These are phyloP conservation scores for Crithidia brevicula DNA, from an alignment of 208 protist species.

Conservation along the genomic window DNA sequence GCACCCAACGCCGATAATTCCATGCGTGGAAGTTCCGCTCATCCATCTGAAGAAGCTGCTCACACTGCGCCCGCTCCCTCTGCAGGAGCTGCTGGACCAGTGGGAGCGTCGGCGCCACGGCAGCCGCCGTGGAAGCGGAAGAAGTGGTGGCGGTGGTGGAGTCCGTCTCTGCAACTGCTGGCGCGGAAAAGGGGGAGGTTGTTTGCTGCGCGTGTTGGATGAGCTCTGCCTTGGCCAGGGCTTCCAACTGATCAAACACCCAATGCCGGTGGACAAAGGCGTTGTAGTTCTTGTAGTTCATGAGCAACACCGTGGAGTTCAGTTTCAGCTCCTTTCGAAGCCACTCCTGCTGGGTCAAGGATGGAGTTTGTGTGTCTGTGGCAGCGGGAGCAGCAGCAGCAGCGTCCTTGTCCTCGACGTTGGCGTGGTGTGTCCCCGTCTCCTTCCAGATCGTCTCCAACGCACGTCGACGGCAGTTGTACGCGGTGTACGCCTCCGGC, in stretches of 20 bases:
- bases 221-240: constrained; percentile 34
- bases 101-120: neutral
- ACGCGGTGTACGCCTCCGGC: constrained; percentile 85
- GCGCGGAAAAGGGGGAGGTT: no score
- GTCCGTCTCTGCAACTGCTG: no score
- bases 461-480: constrained; percentile 76
- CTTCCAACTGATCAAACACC: constrained; percentile 64
- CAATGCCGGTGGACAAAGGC: constrained; percentile 87
- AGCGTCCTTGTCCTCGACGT: neutral
- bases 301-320: constrained; percentile 60
- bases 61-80: constrained; percentile 73
- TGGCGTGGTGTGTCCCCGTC: neutral
- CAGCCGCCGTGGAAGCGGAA: neutral
- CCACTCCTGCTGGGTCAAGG: constrained; percentile 6
- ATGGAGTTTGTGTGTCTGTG: neutral
- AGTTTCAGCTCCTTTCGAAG: constrained; percentile 69
- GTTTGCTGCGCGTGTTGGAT: no score
- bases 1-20: constrained; percentile 82
- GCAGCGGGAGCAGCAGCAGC: neutral
- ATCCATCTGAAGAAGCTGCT: constrained; percentile 74
- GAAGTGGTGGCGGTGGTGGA: no score
- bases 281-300: constrained; percentile 88
- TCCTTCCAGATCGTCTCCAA: constrained; percentile 22
- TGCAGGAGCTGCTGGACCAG: constrained; percentile 40
- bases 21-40: constrained; percentile 93